These are phyloP conservation scores for Pythium utonaiense DNA, from an alignment of 352 stramenopile genomes.

Conservation along the genomic window DNA sequence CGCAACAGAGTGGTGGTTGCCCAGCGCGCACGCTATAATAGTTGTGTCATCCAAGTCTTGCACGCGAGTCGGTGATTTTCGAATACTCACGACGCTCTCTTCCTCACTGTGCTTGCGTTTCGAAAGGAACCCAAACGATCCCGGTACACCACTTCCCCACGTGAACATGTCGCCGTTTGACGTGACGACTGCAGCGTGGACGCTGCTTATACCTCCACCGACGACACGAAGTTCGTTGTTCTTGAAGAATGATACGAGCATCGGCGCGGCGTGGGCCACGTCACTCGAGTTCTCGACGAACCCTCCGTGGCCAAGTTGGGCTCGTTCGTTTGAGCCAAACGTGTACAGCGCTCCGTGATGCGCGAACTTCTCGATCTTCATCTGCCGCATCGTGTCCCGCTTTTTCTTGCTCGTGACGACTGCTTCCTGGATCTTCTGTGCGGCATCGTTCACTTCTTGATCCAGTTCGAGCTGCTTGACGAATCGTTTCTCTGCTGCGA, in stretches of 20 bases:
- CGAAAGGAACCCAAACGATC: slow-evolving; percentile 53
- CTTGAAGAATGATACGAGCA: slow-evolving; percentile 62
- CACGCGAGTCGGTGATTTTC: slow-evolving; percentile 44
- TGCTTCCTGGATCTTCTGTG: slow-evolving; percentile 61
- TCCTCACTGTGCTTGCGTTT: slow-evolving; percentile 3
- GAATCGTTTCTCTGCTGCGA: slow-evolving; percentile 47
- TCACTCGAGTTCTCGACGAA: slow-evolving; percentile 34
- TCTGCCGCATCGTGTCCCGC: slow-evolving; percentile 53
- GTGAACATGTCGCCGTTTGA: slow-evolving; percentile 68
- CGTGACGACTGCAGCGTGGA: slow-evolving; percentile 58
- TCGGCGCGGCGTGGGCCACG: slow-evolving; percentile 30
- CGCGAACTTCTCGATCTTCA: slow-evolving; percentile 70
- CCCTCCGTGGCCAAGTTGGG: slow-evolving; percentile 43
- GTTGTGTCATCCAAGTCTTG: slow-evolving; percentile 63
- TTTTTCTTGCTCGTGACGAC: slow-evolving; percentile 63
- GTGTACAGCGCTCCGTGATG: slow-evolving; percentile 70
- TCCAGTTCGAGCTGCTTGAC: slow-evolving; percentile 54
- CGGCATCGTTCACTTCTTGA: slow-evolving; percentile 50
- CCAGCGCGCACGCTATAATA: slow-evolving; percentile 42
- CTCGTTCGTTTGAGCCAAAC: slow-evolving; percentile 57
- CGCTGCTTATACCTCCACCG: slow-evolving; percentile 37
- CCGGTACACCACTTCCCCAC: slow-evolving; percentile 58
- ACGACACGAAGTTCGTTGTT: slow-evolving; percentile 65
- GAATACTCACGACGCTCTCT: slow-evolving; percentile 5
- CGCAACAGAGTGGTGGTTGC: slow-evolving; percentile 67